A percentile compares a stretch with the other conserved stretches of the same genome.
phyloP scores from a whole-genome alignment of 805 yeast genomes.

The Ogataea pilisensis region DNA sequence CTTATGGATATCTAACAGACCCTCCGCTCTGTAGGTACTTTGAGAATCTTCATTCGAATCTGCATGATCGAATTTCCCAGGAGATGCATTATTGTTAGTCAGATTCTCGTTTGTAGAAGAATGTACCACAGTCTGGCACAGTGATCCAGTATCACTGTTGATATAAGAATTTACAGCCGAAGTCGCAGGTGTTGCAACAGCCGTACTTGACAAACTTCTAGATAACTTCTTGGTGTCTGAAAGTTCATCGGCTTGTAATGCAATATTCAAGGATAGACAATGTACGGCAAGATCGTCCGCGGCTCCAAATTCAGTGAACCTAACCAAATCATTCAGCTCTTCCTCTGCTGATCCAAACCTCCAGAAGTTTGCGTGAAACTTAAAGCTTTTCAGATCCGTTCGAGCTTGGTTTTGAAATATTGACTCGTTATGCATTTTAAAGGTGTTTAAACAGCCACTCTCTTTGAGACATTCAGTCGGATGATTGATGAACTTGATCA shows the following conservation, averaged over 20 bases:
- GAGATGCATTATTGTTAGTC: no score
- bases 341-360: constrained; percentile 32
- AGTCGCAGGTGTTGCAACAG: neutral
- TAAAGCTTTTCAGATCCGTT: constrained; percentile 31
- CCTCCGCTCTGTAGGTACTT: constrained; percentile 9
- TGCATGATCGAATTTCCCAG: no score
- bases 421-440: neutral
- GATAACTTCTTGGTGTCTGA: neutral
- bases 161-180: no score
- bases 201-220: neutral
- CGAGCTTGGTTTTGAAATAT: constrained; percentile 29
- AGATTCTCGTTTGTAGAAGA: no score
- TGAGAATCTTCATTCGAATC: no score
- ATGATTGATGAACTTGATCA: constrained; percentile 37
- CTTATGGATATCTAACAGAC: constrained; percentile 17
- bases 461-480: constrained; percentile 36
- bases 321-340: constrained; percentile 24
- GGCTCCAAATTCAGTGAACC: constrained; percentile 31
- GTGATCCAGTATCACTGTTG: no score
- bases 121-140: no score
- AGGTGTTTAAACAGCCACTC: constrained; percentile 13
- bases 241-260: neutral
- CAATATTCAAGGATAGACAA: constrained; percentile 1
- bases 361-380: constrained; percentile 47
- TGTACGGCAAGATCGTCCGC: constrained; percentile 14